Evolutionary conservation across 2,329 filamentous ascomycete species (phyloP).

Genomic region (Aspergillus texensis): DNA sequence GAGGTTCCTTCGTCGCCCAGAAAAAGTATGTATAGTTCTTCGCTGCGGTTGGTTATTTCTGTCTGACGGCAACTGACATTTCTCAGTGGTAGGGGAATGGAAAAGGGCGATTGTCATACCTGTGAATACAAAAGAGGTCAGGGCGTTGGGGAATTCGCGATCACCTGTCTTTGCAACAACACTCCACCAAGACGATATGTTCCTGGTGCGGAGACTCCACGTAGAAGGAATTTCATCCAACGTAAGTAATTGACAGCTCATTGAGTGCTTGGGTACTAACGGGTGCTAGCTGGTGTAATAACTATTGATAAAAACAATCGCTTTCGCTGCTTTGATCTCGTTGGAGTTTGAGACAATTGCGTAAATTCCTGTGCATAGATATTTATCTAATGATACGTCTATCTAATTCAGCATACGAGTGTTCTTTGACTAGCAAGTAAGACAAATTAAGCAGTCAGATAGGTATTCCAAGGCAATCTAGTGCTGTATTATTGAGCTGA

Average conservation of each 20-base stretch:
- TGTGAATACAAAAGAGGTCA: background rate
- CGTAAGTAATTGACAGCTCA: background rate
- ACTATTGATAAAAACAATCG: background rate
- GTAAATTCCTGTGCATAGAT: background rate
- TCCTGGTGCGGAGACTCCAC: too few relatives aligned
- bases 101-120: background rate
- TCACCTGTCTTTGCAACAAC: background rate
- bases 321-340: background rate
- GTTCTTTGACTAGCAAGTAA: background rate
- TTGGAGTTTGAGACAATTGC: background rate
- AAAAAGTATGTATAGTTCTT: background rate
- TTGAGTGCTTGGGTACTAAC: background rate
- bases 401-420: background rate
- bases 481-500: background rate
- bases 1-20: background rate
- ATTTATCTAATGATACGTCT: background rate
- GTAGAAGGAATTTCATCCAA: background rate
- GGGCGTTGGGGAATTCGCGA: background rate
- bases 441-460: background rate
- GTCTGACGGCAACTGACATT: background rate
- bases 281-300: background rate
- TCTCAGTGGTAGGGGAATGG: background rate
- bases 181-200: too few relatives aligned
- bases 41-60: background rate
- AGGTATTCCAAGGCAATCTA: background rate